A percentile compares a stretch with the other conserved stretches of the same genome.
These are phyloP conservation scores for Saccharomycopsis lassenensis DNA, from an alignment of 805 yeast genomes.

Conservation along the genomic window DNA sequence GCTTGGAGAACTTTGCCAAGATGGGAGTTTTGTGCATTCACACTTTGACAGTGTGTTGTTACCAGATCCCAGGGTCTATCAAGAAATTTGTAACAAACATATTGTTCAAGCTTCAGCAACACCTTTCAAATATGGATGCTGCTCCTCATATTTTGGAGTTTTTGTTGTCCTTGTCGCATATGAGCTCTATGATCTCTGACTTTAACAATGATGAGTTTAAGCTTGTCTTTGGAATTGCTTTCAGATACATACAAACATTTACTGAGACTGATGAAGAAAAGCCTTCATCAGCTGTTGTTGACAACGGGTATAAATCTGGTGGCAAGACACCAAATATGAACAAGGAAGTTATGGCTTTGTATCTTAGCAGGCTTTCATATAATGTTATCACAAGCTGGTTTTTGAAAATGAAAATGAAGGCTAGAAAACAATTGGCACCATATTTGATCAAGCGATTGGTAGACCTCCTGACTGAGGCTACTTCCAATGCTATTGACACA, in stretches of 20 bases:
- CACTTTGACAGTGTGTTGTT: constrained; percentile 65
- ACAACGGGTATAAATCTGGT: no score
- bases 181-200: constrained; percentile 57
- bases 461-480: constrained; percentile 6
- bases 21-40: constrained; percentile 73
- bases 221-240: constrained; percentile 73
- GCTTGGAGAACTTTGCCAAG: constrained; percentile 31
- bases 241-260: constrained; percentile 66
- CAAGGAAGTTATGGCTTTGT: constrained; percentile 36
- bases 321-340: no score
- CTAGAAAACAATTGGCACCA: constrained; percentile 48
- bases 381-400: constrained; percentile 65
- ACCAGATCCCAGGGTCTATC: constrained; percentile 65
- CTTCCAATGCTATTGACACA: constrained; percentile 15
- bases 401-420: constrained; percentile 46
- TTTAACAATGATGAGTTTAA: constrained; percentile 69
- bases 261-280: constrained; percentile 38
- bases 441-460: constrained; percentile 48
- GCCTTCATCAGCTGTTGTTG: no score
- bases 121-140: constrained; percentile 59
- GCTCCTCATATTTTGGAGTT: constrained; percentile 71
- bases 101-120: constrained; percentile 61
- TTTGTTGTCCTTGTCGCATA: constrained; percentile 49
- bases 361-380: constrained; percentile 53
- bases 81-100: constrained; percentile 60